Evolutionary conservation across 2,329 filamentous ascomycete species (phyloP).

Genomic region (Fusarium tricinctum): DNA sequence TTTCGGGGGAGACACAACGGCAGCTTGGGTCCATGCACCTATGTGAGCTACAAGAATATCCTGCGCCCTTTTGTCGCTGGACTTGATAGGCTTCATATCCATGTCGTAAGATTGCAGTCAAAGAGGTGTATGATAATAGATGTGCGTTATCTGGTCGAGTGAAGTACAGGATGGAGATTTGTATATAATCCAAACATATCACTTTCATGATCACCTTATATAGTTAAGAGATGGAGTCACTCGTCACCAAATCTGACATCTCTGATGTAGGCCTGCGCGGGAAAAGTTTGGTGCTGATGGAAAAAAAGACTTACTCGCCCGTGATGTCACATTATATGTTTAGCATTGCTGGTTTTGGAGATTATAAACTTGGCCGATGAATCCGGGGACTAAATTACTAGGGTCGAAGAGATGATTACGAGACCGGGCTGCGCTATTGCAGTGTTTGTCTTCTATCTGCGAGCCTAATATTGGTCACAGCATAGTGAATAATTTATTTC

Average conservation of each 20-base stretch:
- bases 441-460: not conserved
- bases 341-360: constrained; percentile 3
- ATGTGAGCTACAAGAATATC: not conserved
- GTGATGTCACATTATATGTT: not conserved
- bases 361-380: not conserved
- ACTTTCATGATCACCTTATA: not conserved
- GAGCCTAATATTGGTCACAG: no score
- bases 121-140: not conserved
- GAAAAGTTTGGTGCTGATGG: not conserved
- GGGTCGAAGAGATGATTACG: not conserved
- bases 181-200: not conserved
- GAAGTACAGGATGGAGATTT: no score
- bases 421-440: not conserved
- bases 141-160: not conserved
- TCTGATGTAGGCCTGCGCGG: not conserved
- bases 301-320: no score
- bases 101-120: not conserved
- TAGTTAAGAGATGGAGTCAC: fast-evolving
- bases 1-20: not conserved
- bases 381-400: not conserved
- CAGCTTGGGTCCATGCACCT: constrained; percentile 7
- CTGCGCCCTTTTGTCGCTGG: not conserved
- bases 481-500: not conserved
- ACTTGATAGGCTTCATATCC: constrained; percentile 8
- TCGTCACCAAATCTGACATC: not conserved